A percentile compares a stretch with the other conserved stretches of the same genome.
These are phyloP conservation scores for Opeltia flavorubescens DNA, from an alignment of 495 filamentous ascomycete species.

Conservation along the genomic window DNA sequence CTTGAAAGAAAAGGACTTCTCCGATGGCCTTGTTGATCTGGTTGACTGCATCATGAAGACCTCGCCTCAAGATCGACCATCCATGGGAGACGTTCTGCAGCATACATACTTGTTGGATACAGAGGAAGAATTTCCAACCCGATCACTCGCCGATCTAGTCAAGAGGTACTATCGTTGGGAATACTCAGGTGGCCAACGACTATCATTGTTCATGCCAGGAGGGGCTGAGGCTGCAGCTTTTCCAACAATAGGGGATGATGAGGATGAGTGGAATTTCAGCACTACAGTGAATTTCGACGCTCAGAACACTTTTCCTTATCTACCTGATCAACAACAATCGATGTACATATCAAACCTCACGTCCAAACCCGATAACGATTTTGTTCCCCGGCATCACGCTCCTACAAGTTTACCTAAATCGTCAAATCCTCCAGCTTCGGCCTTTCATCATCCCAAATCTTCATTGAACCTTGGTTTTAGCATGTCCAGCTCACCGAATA, in stretches of 20 bases:
- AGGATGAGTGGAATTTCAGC: conserved; percentile 81
- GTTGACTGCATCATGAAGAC: conserved; percentile 69
- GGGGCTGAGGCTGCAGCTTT: conserved; percentile 55
- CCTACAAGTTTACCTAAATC: not conserved
- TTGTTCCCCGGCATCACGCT: not conserved
- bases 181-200: conserved; percentile 63
- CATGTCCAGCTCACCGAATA: not conserved
- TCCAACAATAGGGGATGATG: conserved; percentile 23
- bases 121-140: conserved; percentile 51
- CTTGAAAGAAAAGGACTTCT: conserved; percentile 55
- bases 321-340: conserved; percentile 27
- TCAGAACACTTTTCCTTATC: conserved; percentile 31
- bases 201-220: conserved; percentile 63
- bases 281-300: conserved; percentile 65
- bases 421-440: not conserved
- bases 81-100: conserved; percentile 34
- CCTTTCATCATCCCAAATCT: not conserved
- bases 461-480: not conserved
- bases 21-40: conserved; percentile 49
- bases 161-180: conserved; percentile 79
- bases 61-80: conserved; percentile 58
- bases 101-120: conserved; percentile 42
- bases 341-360: conserved; percentile 21
- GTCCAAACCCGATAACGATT: conserved; percentile 13
- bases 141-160: conserved; percentile 56